Percentiles rank a stretch among this genome's conserved stretches.
Evolutionary conservation across 2,329 filamentous ascomycete species (phyloP).

Genomic region (Myriosclerotinia scirpicola): DNA sequence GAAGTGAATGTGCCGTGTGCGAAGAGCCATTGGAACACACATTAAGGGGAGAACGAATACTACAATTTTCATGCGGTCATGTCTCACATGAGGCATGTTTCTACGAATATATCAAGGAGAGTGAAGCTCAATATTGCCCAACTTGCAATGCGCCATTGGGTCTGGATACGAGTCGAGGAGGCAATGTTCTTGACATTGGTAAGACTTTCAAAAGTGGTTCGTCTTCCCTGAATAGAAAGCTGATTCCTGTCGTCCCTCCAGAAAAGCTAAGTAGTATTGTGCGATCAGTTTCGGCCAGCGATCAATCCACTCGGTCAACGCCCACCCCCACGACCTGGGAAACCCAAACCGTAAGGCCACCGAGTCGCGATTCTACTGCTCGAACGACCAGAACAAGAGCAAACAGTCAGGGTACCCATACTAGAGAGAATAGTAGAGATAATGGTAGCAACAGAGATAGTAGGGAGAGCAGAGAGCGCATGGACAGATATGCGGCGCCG

Average conservation of each 20-base stretch:
- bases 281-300: conserved; percentile 71
- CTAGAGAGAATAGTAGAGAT: conserved; percentile 43
- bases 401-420: conserved; percentile 32
- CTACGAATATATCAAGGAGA: conserved; percentile 95
- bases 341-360: conserved; percentile 55
- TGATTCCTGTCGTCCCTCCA: conserved; percentile 44
- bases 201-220: conserved; percentile 41
- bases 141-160: conserved; percentile 90
- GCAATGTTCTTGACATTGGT: conserved; percentile 92
- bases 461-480: conserved; percentile 50
- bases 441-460: conserved; percentile 38
- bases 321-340: conserved; percentile 69
- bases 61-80: conserved; percentile 96
- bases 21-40: conserved; percentile 97
- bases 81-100: conserved; percentile 98
- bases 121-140: conserved; percentile 91
- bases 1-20: conserved; percentile 91
- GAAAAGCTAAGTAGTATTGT: conserved; percentile 96
- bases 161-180: conserved; percentile 85
- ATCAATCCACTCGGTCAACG: conserved; percentile 44
- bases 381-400: conserved; percentile 37
- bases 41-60: conserved; percentile 84
- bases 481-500: conserved; percentile 45
- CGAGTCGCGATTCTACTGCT: conserved; percentile 46
- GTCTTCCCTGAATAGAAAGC: conserved; percentile 34